phyloP scores from a whole-genome alignment of 176 grass and related monocot species.

The Cocos nucifera region DNA sequence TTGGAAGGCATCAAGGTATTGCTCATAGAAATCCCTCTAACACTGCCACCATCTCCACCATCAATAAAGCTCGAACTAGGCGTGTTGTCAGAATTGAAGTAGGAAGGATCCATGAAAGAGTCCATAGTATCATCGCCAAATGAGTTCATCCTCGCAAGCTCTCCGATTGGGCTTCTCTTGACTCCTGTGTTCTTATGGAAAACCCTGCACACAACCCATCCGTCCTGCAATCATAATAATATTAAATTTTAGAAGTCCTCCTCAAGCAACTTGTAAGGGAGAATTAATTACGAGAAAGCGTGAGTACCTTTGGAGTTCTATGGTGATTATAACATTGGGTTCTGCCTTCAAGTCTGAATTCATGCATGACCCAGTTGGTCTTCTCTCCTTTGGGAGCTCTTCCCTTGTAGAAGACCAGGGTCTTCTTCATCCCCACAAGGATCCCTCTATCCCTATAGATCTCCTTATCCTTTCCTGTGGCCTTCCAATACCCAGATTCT shows the following conservation, averaged over 20 bases:
- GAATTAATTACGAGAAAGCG: background rate
- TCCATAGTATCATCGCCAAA: slow-evolving; percentile 27
- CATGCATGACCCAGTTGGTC: slow-evolving; percentile 83
- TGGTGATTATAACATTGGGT: slow-evolving; percentile 12
- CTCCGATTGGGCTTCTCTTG: slow-evolving; percentile 15
- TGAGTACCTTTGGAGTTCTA: slow-evolving; percentile 13
- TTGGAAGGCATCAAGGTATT: background rate
- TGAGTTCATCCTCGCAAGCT: slow-evolving; percentile 29
- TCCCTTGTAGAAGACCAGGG: slow-evolving; percentile 74
- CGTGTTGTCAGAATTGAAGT: slow-evolving; percentile 15
- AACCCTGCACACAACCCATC: slow-evolving; percentile 58
- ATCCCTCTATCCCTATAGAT: slow-evolving; percentile 25
- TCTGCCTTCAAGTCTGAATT: slow-evolving; percentile 48
- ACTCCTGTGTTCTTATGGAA: slow-evolving; percentile 31
- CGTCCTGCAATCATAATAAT: slow-evolving; percentile 26
- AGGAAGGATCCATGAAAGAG: slow-evolving; percentile 17
- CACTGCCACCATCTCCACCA: background rate
- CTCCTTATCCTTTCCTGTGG: slow-evolving; percentile 74
- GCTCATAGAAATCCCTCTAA: background rate
- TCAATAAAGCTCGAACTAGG: background rate
- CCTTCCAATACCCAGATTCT: slow-evolving; percentile 71
- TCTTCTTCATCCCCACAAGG: slow-evolving; percentile 75
- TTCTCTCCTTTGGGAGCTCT: slow-evolving; percentile 61
- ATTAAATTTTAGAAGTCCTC: background rate
- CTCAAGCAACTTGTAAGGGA: background rate